phyloP scores from a whole-genome alignment of 2,329 filamentous ascomycete genomes.

The Cercospora sp. region DNA sequence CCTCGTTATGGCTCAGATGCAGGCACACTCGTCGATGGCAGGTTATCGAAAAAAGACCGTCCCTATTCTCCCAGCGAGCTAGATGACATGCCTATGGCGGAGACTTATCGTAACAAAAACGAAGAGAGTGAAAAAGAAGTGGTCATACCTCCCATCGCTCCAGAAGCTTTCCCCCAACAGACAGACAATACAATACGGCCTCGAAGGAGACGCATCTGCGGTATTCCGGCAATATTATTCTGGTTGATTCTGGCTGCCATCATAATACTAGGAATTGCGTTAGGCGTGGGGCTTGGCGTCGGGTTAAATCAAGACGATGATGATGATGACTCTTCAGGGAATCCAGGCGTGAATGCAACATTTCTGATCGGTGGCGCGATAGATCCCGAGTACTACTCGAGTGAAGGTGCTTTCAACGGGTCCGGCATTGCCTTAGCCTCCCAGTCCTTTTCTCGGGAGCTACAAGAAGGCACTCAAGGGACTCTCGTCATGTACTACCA shows the following conservation, averaged over 20 bases:
- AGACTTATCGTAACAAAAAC: conserved; percentile 31
- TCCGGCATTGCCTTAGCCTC: conserved; percentile 49
- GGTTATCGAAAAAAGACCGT: conserved; percentile 29
- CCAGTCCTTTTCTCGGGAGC: conserved; percentile 41
- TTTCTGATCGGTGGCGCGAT: conserved; percentile 44
- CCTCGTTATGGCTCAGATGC: conserved; percentile 24
- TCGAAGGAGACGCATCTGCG: conserved; percentile 25
- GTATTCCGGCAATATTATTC: conserved; percentile 26
- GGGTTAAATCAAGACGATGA: conserved; percentile 36
- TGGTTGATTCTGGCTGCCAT: conserved; percentile 28
- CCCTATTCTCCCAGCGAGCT: conserved; percentile 30
- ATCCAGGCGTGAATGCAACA: conserved; percentile 12
- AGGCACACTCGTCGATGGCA: conserved; percentile 4
- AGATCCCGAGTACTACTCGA: conserved; percentile 42
- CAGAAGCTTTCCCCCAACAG: conserved; percentile 19
- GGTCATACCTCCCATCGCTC: conserved; percentile 20
- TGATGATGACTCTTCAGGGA: not conserved
- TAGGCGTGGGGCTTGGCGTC: conserved; percentile 42
- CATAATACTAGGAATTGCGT: conserved; percentile 36
- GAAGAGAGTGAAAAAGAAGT: conserved; percentile 36
- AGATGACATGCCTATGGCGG: conserved; percentile 30
- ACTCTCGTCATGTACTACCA: conserved; percentile 49
- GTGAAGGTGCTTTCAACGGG: conserved; percentile 49
- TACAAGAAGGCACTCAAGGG: conserved; percentile 38
- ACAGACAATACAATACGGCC: conserved; percentile 11